Base-by-base conservation (phyloP, 306 rosid species). In the Quercus rubra region DNA sequence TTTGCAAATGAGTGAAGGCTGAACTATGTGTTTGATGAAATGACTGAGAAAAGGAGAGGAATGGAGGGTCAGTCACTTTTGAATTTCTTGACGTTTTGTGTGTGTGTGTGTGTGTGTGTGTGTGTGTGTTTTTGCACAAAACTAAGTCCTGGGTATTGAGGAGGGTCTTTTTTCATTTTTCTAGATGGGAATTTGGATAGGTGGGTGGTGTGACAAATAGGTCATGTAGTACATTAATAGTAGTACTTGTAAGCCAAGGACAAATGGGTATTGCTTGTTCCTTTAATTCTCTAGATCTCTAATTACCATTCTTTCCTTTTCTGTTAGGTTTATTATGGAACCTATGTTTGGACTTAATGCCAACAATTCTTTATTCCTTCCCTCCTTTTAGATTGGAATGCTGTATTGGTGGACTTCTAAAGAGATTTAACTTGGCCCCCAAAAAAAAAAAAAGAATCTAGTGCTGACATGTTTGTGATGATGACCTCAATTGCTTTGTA, bases 231-330 rank as follows among this genome's bases (percentile, higher is more conserved):
- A 11, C 54, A 11, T 46, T 11, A 12, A 9, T 46, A 46, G 54
- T 46, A 46, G 54, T 46, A 46, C 54, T 11, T 80, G 79, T 41
- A 55, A 30, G 52, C 56, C 17, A 86, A 82, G 79, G 83, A 86
- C 76, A 69, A 85, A 51, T 64, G 81, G 88, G 91, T n/a, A 83
- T 87, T 80, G 91, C 83, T 88, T 77, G 57, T 58, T 80, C 78
- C 70, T 30, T 76, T 43, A 72, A 83, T 74, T 63, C 70, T 62
- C 46, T 35, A 35, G 41, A 35, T 35, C 62, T 57, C 81, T 77
- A 46, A 66, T 64, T 72, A 75, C 83, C 83, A 75, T 74, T 35
- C 84, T 75, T 77, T 54, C 77, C 81, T 62, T 66, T 56, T 64
- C 67, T 49, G 17, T 67, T 71, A 86, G 82, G 86, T 83, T 83